Evolutionary conservation across 2,329 filamentous ascomycete genomes (phyloP), one percentile per base, ranked within the genome.

Genomic region (Penicillium rolfsii): DNA sequence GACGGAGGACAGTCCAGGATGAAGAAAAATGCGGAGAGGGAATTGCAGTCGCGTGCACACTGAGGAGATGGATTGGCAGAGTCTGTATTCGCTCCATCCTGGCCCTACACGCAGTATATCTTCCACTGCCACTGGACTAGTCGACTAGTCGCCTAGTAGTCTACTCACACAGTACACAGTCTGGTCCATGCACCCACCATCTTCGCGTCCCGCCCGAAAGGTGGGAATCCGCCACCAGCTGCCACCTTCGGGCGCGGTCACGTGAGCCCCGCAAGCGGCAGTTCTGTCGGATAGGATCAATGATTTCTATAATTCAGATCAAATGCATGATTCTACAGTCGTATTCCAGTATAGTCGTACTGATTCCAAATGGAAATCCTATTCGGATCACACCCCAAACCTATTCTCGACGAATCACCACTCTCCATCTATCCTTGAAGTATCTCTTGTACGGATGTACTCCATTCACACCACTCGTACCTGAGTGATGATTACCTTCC

Each of bases 221-320:
- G 28, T 33, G 28, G 28, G 12, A 58, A 57, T 52, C 65, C 61
- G 64, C 62, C 65, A 61, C 64, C 45, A 56, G 22, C 57, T 61
- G 35, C 63, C 62, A 53, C 11, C 24, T 61, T 62, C 48, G 60
- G 36, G 9, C 1, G 0, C 1, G 2, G 45, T 65, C 66, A 68
- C 66, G 66, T 68, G 66, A 30, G 8, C 26, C 52, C 56, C 48
- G 59, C 52, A 67, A 65, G 38, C 63, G 52, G 64, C 45, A 35
- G 14, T 14, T 36, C 22, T 41, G 38, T 52, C 59, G 40, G n/a
- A 54, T 26, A 33, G 30, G 11, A 22, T 22, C 19, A 43, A 22
- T 2, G 12, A n/a, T 40, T 22, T 43, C 40, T 11, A 11, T 7
- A 41, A 40, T 19, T 9, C 38, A 41, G 3, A 22, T 22, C 19